Percentiles rank a stretch among this genome's conserved stretches.
These are phyloP conservation scores for Coemansia sp. DNA, from an alignment of 192 early-diverging fungal genomes.

Conservation along the genomic window DNA sequence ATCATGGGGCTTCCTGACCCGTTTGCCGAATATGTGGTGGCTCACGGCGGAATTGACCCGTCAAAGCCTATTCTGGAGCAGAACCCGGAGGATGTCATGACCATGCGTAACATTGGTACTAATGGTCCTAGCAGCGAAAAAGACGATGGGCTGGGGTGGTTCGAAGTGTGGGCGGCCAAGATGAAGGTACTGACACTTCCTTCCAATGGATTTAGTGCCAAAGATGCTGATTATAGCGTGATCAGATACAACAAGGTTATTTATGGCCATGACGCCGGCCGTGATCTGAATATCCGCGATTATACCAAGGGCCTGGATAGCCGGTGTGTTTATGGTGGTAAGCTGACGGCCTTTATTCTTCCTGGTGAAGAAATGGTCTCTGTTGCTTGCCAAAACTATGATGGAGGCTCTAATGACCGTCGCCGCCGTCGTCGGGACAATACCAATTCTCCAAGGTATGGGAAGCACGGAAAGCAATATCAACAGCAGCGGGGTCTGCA, in stretches of 20 bases:
- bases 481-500: neutral
- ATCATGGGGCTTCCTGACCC: conserved; percentile 55
- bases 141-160: conserved; percentile 28
- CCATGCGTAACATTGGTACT: conserved; percentile 52
- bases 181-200: conserved; percentile 51
- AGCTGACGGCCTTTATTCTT: conserved; percentile 62
- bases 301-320: conserved; percentile 67
- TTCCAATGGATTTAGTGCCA: conserved; percentile 16
- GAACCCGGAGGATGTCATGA: conserved; percentile 61
- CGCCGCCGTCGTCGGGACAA: conserved; percentile 10
- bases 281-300: conserved; percentile 57
- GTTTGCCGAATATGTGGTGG: conserved; percentile 58
- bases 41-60: conserved; percentile 68
- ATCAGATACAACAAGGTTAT: conserved; percentile 49
- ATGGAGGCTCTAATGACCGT: conserved; percentile 10
- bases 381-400: conserved; percentile 25
- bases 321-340: conserved; percentile 67
- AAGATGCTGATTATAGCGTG: conserved; percentile 18
- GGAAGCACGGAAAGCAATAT: neutral
- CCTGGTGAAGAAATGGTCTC: conserved; percentile 33
- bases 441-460: neutral
- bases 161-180: conserved; percentile 46
- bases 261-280: conserved; percentile 71
- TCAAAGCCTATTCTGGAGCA: conserved; percentile 52
- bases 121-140: conserved; percentile 16